Evolutionary conservation across 345 rosid genomes (phyloP).

Genomic region (Brassica nigra): DNA sequence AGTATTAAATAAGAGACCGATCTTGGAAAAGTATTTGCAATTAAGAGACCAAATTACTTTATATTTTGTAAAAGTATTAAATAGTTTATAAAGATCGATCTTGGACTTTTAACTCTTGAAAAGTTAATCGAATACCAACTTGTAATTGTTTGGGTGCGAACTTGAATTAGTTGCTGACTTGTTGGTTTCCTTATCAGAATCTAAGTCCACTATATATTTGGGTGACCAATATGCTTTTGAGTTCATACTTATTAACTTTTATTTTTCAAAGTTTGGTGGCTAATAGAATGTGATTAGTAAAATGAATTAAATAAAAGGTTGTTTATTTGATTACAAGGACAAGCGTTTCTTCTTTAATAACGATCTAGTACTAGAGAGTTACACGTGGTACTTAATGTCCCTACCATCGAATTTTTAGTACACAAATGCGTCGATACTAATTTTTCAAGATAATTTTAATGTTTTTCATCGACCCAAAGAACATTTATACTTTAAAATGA

Average conservation of each 20-base stretch:
- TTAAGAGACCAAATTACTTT: background rate
- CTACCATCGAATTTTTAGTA: constrained; percentile 28
- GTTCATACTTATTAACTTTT: background rate
- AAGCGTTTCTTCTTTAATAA: constrained; percentile 25
- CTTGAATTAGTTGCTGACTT: constrained; percentile 26
- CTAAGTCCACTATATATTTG: constrained; percentile 26
- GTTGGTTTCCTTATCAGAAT: constrained; percentile 20
- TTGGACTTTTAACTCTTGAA: background rate
- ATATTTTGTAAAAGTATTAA: background rate
- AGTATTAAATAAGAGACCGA: no score
- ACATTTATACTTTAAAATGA: constrained; percentile 10
- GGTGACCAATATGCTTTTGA: constrained; percentile 25
- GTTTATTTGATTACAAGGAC: constrained; percentile 20
- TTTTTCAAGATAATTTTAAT: constrained; percentile 9
- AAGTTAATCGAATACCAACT: constrained; percentile 15
- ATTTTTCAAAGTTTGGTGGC: background rate
- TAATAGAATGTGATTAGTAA: background rate
- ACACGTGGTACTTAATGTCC: constrained; percentile 29
- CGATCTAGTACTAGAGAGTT: constrained; percentile 25
- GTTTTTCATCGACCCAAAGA: constrained; percentile 15
- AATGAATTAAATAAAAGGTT: background rate
- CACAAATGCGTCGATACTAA: constrained; percentile 28
- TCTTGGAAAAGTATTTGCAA: no score
- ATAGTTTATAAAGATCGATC: background rate
- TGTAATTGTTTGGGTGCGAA: constrained; percentile 25